Evolutionary conservation across 441 rosid species (phyloP), one percentile per base, ranked within the genome.

Genomic region (Breynia disticha): DNA sequence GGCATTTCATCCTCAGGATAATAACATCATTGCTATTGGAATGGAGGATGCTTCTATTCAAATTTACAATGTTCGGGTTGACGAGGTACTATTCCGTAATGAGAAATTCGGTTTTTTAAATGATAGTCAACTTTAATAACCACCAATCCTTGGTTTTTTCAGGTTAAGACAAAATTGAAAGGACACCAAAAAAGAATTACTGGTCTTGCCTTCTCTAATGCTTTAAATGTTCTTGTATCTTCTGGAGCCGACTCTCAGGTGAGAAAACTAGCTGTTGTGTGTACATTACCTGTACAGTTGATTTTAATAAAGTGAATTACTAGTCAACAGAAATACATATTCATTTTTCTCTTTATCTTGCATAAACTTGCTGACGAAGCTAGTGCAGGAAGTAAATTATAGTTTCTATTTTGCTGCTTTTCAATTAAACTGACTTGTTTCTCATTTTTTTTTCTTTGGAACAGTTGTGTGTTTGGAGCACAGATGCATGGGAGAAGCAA

Each of bases 401-500:
- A 2, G 7, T 24, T 24, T 24, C 3, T 24, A 24, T 24, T n/a
- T 24, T 24, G 32, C 32, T 24, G 3, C 32, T 24, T 3, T 24
- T 24, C 32, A 24, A 24, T 24, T 24, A 24, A 24, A 24, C 32
- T 24, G 32, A 44, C 15, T 19, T 42, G 38, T 53, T 19, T 15
- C 63, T 45, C 14, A 17, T 45, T 16, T 28, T 55, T 50, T 61
- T 20, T n/a, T n/a, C n/a, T 46, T 17, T 16, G 48, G 51, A n/a
- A 41, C 73, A 86, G 95, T 61, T 86, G 53, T 81, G 88, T 63
- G 84, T 86, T 49, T 86, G 95, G 95, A 81, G 62, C 70, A 79
- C 79, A 18, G 98, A 86, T 66, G 94, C 80, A 51, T 91, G 98
- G 98, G 97, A 79, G 75, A 88, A 76, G 76, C 98, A 84, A 77